Conservation (phyloP, 164 flowering plant genomes). For the Vitis vinifera region DNA sequence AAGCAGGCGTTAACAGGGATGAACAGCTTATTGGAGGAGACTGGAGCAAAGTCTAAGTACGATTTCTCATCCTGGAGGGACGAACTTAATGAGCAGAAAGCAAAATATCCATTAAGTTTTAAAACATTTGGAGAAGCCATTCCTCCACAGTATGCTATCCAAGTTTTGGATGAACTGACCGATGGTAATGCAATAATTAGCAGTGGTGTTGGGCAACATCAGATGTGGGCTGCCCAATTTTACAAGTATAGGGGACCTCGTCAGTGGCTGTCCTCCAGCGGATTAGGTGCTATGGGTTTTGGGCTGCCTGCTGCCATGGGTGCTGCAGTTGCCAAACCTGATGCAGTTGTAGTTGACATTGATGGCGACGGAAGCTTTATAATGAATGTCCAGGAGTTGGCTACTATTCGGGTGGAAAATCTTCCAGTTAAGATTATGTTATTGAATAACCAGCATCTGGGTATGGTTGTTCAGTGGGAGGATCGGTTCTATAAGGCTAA, state of each 20-base stretch:
- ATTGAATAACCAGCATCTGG: constrained; percentile 67
- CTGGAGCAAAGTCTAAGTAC: too few species aligned
- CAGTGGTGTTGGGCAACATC: constrained; percentile 75
- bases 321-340: constrained; percentile 61
- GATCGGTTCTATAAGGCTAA: constrained; percentile 73
- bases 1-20: constrained; percentile 49
- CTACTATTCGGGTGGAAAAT: constrained; percentile 53
- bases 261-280: constrained; percentile 66
- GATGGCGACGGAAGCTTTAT: constrained; percentile 65
- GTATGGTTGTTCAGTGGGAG: constrained; percentile 76
- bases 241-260: constrained; percentile 53
- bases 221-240: constrained; percentile 78
- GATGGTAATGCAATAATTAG: constrained; percentile 52
- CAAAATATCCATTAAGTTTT: constrained; percentile 45
- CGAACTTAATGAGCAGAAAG: constrained; percentile 56
- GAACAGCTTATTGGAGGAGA: constrained; percentile 42
- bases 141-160: constrained; percentile 66
- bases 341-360: constrained; percentile 47
- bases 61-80: constrained; percentile 59
- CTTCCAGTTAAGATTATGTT: constrained; percentile 57
- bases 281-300: constrained; percentile 73
- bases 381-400: constrained; percentile 67
- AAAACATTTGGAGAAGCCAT: constrained; percentile 65
- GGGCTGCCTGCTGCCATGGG: constrained; percentile 76
- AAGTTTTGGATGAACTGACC: constrained; percentile 52